Base-by-base conservation (phyloP, 2,329 filamentous ascomycete species). In the Zasmidium cellare region DNA sequence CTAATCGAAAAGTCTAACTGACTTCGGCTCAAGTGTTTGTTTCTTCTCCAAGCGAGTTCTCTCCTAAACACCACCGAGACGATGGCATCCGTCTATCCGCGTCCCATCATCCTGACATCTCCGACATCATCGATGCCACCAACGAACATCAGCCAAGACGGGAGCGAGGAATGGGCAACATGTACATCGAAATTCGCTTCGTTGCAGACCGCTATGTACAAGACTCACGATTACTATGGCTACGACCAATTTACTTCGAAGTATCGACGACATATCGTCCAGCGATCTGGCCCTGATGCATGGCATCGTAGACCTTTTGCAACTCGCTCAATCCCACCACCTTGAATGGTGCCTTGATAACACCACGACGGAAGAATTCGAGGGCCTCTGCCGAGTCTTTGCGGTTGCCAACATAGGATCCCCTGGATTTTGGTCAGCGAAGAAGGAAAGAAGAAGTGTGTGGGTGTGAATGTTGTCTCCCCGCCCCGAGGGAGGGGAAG, bases 351-450 rank as follows among this genome's bases (percentile, higher is more conserved):
- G 87, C 87, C 72, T 91, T 88, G 82, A 97, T 92, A 63, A 96
- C 78, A 16, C 93, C 93, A 20, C 89, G 83, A 57, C 83, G 79
- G 81, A 85, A 97, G 80, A 97, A 97, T 66, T 97, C 92, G 62
- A 97, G 81, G 2, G 93, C 92, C 80, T 97, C 93, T 53, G 87
- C 84, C 1, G 87, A 88, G 74, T 97, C 93, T 73, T 89, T 87
- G 66, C 93, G 85, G 80, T 96, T 97, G 57, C 93, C 93, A 66
- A 97, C 93, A 73, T 97, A 97, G 68, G 87, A 91, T 60, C 92
- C 92, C 80, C 90, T n/a, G n/a, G n/a, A n/a, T n/a, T n/a, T n/a
- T n/a, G n/a, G n/a, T n/a, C n/a, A n/a, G n/a, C n/a, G n/a, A n/a
- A n/a, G n/a, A n/a, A n/a, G n/a, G n/a, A n/a, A n/a, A n/a, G n/a